These are phyloP conservation scores for Mortierella sp. DNA, from an alignment of 371 early-diverging fungal genomes.

Conservation along the genomic window DNA sequence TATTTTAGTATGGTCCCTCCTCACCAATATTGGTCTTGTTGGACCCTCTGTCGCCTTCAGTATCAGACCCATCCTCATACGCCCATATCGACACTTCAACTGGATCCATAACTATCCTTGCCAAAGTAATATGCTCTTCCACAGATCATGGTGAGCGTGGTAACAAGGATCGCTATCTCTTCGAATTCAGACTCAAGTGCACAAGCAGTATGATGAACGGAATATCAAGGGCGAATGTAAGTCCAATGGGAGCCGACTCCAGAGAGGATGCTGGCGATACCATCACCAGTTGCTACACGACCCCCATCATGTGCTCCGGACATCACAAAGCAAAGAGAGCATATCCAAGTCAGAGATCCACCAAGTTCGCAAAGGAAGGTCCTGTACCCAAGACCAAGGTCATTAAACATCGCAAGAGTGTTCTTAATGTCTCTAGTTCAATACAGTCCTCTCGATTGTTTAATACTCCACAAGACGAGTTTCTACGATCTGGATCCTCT, in stretches of 20 bases:
- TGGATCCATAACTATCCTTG: constrained; percentile 42
- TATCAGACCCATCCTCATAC: constrained; percentile 34
- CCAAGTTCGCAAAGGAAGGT: constrained; percentile 22
- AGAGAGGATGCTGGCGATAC: constrained; percentile 19
- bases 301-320: constrained; percentile 54
- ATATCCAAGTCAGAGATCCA: constrained; percentile 34
- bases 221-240: neutral
- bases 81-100: constrained; percentile 43
- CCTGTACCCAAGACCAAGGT: constrained; percentile 34
- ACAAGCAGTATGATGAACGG: constrained; percentile 19
- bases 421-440: neutral
- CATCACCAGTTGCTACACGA: constrained; percentile 29
- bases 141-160: constrained; percentile 56
- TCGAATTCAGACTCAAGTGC: constrained; percentile 43
- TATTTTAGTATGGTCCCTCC: constrained; percentile 29
- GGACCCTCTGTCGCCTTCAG: constrained; percentile 49
- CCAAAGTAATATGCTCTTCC: constrained; percentile 52
- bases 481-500: constrained; percentile 29
- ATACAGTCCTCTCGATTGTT: constrained; percentile 1
- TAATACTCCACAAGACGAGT: constrained; percentile 8
- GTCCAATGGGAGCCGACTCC: constrained; percentile 5
- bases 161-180: constrained; percentile 48
- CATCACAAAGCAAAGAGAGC: constrained; percentile 51
- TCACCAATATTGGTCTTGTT: constrained; percentile 48
- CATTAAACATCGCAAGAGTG: constrained; percentile 38